Evolutionary conservation across 345 rosid genomes (phyloP).

Genomic region (Corchorus olitorius): DNA sequence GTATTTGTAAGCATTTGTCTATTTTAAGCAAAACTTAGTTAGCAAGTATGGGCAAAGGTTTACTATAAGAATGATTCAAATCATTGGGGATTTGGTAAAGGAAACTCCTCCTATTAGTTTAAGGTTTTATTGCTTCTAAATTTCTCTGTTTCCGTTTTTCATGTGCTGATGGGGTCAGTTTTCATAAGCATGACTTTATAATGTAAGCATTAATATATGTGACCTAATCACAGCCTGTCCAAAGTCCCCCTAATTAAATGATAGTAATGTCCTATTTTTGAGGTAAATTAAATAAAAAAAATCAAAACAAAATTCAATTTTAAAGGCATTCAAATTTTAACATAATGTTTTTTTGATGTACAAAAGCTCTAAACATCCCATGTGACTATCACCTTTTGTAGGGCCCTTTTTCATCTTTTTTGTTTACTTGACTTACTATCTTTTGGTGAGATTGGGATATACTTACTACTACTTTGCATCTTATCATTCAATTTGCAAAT

Average conservation of each 20-base stretch:
- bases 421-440: conserved; percentile 7
- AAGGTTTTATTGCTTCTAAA: background rate
- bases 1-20: background rate
- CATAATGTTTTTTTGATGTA: conserved; percentile 14
- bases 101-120: background rate
- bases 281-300: background rate
- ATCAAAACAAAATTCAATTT: conserved; percentile 22
- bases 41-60: conserved; percentile 5
- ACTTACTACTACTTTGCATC: conserved; percentile 5
- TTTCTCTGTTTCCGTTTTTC: background rate
- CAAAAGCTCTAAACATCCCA: conserved; percentile 41
- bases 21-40: background rate
- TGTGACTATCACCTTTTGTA: conserved; percentile 34
- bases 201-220: conserved; percentile 27
- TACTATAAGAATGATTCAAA: background rate
- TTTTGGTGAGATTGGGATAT: conserved; percentile 28
- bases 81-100: conserved; percentile 12
- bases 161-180: conserved; percentile 20
- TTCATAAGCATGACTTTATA: conserved; percentile 11
- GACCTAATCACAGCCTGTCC: conserved; percentile 48
- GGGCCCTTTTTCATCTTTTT: conserved; percentile 23
- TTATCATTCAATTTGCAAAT: conserved; percentile 10
- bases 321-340: conserved; percentile 6
- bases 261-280: conserved; percentile 17
- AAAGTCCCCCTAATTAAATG: conserved; percentile 26